Conservation (phyloP, 2,329 filamentous ascomycete species). For the Aspergillus carbonarius region DNA sequence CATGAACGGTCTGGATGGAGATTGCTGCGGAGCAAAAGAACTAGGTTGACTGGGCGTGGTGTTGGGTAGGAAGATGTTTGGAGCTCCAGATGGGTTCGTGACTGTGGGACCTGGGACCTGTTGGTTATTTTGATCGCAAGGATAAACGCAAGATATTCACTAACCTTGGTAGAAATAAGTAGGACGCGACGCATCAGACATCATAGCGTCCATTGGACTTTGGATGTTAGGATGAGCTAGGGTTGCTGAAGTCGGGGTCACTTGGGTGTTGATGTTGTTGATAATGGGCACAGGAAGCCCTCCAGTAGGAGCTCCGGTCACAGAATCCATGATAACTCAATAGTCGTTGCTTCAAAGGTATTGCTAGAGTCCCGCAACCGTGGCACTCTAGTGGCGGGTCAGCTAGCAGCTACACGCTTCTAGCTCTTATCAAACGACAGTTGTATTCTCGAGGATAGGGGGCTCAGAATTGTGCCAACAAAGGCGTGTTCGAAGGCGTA, state of each 20-base stretch:
- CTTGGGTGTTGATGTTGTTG: neutral
- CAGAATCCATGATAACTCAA: neutral
- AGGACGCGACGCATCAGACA: neutral
- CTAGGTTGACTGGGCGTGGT: neutral
- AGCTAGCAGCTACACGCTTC: neutral
- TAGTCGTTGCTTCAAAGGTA: neutral
- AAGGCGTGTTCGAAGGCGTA: neutral
- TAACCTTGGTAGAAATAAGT: neutral
- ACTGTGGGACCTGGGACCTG: neutral
- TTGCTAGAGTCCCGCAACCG: neutral
- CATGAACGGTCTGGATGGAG: neutral
- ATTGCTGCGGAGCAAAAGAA: neutral
- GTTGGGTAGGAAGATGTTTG: neutral
- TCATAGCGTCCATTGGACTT: neutral
- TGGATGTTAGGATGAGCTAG: neutral
- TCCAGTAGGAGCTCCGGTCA: neutral
- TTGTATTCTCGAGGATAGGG: neutral
- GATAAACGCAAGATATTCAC: neutral
- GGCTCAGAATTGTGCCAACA: neutral
- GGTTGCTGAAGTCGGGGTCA: neutral
- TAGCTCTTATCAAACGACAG: neutral
- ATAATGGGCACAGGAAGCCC: neutral
- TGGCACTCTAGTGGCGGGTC: neutral
- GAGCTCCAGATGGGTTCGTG: neutral
- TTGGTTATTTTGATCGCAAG: neutral